phyloP scores from a whole-genome alignment of 129 eudicot genomes.

The Arctium lappa region DNA sequence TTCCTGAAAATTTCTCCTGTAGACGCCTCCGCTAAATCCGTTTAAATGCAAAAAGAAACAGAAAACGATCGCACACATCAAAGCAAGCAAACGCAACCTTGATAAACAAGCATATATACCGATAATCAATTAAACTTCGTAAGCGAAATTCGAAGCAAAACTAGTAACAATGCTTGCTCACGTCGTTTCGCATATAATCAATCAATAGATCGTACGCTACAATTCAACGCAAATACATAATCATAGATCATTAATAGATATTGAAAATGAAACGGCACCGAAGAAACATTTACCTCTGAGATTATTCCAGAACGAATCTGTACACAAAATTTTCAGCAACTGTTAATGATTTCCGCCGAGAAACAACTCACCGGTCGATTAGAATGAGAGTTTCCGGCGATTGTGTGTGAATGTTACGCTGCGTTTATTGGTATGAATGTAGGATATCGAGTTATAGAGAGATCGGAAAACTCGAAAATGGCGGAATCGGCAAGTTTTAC shows the following conservation, averaged over 20 bases:
- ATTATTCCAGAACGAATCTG: neutral
- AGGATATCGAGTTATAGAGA: neutral
- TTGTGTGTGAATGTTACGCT: neutral
- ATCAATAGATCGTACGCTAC: neutral
- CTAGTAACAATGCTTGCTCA: neutral
- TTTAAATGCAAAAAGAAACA: neutral
- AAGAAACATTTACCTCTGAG: neutral
- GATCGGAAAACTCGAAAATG: neutral
- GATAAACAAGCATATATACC: neutral
- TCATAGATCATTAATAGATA: neutral
- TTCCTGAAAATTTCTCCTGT: neutral
- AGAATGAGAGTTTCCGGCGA: constrained; percentile 16
- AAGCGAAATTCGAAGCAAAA: neutral
- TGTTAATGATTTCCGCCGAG: constrained; percentile 1
- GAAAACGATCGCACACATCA: neutral
- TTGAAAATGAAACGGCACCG: neutral
- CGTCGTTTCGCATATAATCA: neutral
- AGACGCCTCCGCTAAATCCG: neutral
- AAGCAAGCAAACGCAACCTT: neutral
- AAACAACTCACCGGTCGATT: constrained; percentile 13
- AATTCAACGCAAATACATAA: neutral
- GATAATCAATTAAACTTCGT: neutral
- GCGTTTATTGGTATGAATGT: neutral
- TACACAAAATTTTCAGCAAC: neutral
- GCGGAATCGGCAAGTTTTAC: neutral